Conservation (phyloP, 1,284 basidiomycete species). For the Apiotrichum domesticum region DNA sequence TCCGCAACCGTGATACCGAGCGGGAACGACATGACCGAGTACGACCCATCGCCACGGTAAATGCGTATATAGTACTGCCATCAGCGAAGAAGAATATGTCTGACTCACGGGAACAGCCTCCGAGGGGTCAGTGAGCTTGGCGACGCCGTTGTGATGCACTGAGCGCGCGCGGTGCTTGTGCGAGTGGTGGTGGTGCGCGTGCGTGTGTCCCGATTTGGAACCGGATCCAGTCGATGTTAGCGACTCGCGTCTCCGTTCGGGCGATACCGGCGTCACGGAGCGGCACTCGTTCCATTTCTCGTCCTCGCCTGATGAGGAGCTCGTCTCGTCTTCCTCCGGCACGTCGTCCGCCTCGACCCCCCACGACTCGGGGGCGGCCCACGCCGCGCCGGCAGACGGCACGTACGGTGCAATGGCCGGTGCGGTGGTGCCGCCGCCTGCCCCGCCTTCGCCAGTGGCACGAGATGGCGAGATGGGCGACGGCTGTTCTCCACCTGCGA, state of each 20-base stretch:
- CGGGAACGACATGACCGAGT: constrained; percentile 63
- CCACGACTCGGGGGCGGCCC: constrained; percentile 54
- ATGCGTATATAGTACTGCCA: constrained; percentile 57
- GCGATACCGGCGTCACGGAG: not conserved
- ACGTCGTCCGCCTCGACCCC: constrained; percentile 51
- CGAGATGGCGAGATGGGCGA: not conserved
- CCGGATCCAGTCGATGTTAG: not conserved
- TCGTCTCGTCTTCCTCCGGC: constrained; percentile 21
- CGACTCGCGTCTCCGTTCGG: not conserved
- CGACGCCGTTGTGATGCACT: not conserved
- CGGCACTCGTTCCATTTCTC: constrained; percentile 23
- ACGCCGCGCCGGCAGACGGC: constrained; percentile 36
- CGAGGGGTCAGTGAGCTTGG: not conserved
- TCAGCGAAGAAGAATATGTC: not conserved
- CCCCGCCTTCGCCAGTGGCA: not conserved
- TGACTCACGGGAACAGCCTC: not conserved
- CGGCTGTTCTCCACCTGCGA: not conserved
- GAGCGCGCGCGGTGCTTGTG: not conserved
- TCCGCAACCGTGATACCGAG: constrained; percentile 65
- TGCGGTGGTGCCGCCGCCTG: not conserved
- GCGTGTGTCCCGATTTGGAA: not conserved
- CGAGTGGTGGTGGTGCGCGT: constrained; percentile 4
- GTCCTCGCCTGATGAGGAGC: constrained; percentile 20
- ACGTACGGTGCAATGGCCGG: constrained; percentile 10
- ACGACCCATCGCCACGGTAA: constrained; percentile 68